Percentiles rank a stretch among this genome's conserved stretches.
phyloP scores from a whole-genome alignment of 1,139 yeast species.

The Meyerozyma carpophila region DNA sequence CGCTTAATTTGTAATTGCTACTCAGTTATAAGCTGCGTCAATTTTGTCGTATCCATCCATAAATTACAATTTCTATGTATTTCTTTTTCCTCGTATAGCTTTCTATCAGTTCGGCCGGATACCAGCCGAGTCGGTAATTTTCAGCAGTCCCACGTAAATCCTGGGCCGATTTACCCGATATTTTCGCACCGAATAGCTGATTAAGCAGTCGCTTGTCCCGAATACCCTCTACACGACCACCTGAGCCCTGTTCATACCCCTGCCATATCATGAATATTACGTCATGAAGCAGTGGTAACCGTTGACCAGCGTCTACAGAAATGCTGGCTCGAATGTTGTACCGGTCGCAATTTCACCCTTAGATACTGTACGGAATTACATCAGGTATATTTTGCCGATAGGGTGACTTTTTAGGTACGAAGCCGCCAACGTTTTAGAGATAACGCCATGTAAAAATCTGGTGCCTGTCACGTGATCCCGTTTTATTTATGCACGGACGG shows the following conservation, averaged over 20 bases:
- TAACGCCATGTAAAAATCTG: not conserved
- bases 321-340: not conserved
- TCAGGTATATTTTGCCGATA: not conserved
- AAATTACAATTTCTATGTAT: too few relatives aligned
- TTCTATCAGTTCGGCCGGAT: not conserved
- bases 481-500: not conserved
- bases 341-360: not conserved
- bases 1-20: too few relatives aligned
- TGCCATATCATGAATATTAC: not conserved
- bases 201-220: not conserved
- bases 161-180: not conserved
- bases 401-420: not conserved
- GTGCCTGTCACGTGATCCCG: not conserved
- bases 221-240: not conserved
- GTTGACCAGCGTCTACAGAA: not conserved
- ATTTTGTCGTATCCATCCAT: too few relatives aligned
- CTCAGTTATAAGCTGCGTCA: too few relatives aligned
- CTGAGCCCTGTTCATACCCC: not conserved
- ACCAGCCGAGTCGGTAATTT: conserved; percentile 1
- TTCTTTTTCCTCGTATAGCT: too few relatives aligned
- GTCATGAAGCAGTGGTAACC: not conserved
- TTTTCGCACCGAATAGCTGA: not conserved
- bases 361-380: not conserved
- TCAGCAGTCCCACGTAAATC: not conserved
- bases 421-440: not conserved